Evolutionary conservation across 164 flowering plant species (phyloP), one percentile per base, ranked within the genome.

Genomic region (Piper longum): DNA sequence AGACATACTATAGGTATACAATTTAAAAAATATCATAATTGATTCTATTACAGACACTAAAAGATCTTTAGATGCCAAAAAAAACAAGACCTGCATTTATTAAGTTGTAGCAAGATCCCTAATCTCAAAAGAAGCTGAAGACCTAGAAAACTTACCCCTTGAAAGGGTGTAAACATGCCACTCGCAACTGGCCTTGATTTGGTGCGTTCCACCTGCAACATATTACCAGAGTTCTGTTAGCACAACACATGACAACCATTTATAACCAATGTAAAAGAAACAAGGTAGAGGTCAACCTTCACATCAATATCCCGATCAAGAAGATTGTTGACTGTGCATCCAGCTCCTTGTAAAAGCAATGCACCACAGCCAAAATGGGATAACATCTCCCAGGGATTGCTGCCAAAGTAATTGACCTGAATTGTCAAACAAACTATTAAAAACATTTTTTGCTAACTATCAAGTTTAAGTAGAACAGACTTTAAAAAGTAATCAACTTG

Each of bases 291-390:
- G 59, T 26, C 36, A 52, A 87, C 97, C 91, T 75, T 84, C 41
- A 72, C 72, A 74, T 95, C 97, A 61, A 95, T 91, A 75, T 95
- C 96, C 45, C 81, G 79, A 64, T 95, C 99, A 64, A 95, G 82
- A 55, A 90, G 87, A 66, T 95, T 97, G 73, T 95, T 95, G 11
- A 90, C 68, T n/a, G 99, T 95, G 71, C 99, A 90, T 39, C 97
- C 99, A 70, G 97, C 99, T 62, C 99, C 97, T 64, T 96, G 80
- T 66, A 95, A 70, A 62, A 95, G 88, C 73, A 95, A 75, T 64
- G 99, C 84, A 64, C 96, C 99, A 68, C 83, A 84, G 59, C 96
- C 96, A 81, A 90, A 95, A 17, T 91, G 70, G 41, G 77, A 54
- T 79, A 95, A 59, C 89, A 88, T 79, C 77, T 91, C 88, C 95